Conservation (phyloP, 495 filamentous ascomycete genomes). For the Penicillium angulare region DNA sequence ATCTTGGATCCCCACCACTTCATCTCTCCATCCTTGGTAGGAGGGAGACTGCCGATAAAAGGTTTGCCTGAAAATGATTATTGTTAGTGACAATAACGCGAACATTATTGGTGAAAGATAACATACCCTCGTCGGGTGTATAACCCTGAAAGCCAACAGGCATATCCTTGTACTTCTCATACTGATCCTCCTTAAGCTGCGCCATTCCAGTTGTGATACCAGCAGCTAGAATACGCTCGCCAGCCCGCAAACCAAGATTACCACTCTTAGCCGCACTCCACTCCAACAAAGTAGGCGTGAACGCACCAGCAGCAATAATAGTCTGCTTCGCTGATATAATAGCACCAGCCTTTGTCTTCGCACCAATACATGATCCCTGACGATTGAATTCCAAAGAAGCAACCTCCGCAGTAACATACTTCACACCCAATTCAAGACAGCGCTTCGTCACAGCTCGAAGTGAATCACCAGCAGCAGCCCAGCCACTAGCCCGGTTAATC, state of each 20-base stretch:
- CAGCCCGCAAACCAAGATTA: slow-evolving; percentile 45
- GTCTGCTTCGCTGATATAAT: slow-evolving; percentile 41
- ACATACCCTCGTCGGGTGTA: slow-evolving; percentile 29
- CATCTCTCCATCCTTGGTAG: slow-evolving; percentile 40
- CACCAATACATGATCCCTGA: slow-evolving; percentile 45
- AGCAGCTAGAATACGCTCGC: slow-evolving; percentile 52
- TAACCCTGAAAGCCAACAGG: slow-evolving; percentile 39
- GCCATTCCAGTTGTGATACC: slow-evolving; percentile 54
- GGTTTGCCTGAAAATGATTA: slow-evolving; percentile 24
- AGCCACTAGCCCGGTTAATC: slow-evolving; percentile 56
- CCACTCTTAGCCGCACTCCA: slow-evolving; percentile 44
- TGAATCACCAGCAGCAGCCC: slow-evolving; percentile 58
- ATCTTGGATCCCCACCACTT: slow-evolving; percentile 54
- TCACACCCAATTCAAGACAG: slow-evolving; percentile 51
- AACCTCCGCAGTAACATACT: slow-evolving; percentile 48
- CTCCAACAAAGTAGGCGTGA: slow-evolving; percentile 59
- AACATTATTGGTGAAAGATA: not conserved
- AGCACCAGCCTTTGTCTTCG: slow-evolving; percentile 40
- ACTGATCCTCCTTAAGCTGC: slow-evolving; percentile 26
- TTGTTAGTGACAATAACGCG: slow-evolving; percentile 7
- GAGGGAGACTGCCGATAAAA: slow-evolving; percentile 31
- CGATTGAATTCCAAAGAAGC: slow-evolving; percentile 40
- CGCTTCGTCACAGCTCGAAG: slow-evolving; percentile 44
- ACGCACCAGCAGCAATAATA: slow-evolving; percentile 57
- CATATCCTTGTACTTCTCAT: slow-evolving; percentile 32